Conservation (phyloP, 2,329 filamentous ascomycete genomes). For the Aspergillus amoenus region DNA sequence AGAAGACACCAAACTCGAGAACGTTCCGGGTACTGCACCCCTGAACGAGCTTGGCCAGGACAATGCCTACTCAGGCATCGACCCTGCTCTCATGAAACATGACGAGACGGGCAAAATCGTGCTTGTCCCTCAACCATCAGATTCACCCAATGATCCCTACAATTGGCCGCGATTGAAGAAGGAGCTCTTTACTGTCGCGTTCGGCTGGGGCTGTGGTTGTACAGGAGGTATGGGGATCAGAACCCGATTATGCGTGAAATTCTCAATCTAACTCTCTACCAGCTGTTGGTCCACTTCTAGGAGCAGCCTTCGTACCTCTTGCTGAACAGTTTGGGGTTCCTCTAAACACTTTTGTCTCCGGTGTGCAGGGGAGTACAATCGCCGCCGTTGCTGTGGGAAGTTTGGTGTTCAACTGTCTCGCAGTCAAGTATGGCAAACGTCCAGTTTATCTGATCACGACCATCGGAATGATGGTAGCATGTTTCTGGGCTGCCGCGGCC, state of each 20-base stretch:
- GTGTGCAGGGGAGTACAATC: constrained; percentile 38
- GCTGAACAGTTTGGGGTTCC: constrained; percentile 32
- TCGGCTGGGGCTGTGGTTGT: constrained; percentile 40
- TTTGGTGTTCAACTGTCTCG: constrained; percentile 36
- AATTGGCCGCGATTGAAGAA: constrained; percentile 30
- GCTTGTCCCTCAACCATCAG: constrained; percentile 27
- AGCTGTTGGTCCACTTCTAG: constrained; percentile 42
- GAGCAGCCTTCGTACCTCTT: constrained; percentile 33
- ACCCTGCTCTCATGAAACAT: constrained; percentile 32
- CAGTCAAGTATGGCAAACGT: constrained; percentile 41
- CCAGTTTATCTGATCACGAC: constrained; percentile 38
- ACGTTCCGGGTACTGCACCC: constrained; percentile 32
- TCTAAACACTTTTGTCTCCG: constrained; percentile 34
- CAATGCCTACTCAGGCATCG: constrained; percentile 19
- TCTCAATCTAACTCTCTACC: not conserved
- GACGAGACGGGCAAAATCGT: constrained; percentile 28
- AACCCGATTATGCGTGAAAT: not conserved
- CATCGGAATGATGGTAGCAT: constrained; percentile 29
- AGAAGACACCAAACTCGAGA: constrained; percentile 30
- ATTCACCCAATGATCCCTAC: constrained; percentile 26
- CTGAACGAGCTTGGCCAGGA: constrained; percentile 14
- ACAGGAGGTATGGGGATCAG: constrained; percentile 35
- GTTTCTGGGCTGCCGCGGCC: constrained; percentile 9
- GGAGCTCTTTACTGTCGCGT: constrained; percentile 41
- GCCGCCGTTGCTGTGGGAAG: constrained; percentile 37